Conservation (phyloP, 192 early-diverging fungal genomes). For the Linnemannia zychae region DNA sequence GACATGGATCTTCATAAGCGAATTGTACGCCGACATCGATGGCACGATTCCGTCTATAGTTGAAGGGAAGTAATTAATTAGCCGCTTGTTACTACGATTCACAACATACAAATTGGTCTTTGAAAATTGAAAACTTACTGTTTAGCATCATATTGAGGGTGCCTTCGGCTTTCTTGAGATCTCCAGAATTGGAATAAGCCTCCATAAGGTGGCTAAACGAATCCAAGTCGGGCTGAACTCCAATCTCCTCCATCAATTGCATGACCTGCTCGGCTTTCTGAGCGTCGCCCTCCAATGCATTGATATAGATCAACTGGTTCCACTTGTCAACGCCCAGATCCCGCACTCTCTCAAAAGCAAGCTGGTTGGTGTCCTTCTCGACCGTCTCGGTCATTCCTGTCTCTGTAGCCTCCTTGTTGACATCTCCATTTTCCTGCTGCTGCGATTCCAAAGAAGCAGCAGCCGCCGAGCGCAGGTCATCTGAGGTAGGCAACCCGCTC, state of each 20-base stretch:
- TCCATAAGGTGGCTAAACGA: conserved; percentile 86
- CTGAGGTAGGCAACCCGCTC: conserved; percentile 17
- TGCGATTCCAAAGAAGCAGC: not conserved
- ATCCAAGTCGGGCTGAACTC: conserved; percentile 73
- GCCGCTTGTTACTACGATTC: not conserved
- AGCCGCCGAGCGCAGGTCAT: conserved; percentile 13
- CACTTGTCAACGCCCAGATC: conserved; percentile 36
- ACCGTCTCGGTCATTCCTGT: not conserved
- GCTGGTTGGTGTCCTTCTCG: conserved; percentile 7
- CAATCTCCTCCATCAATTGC: conserved; percentile 64
- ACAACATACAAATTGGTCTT: not conserved
- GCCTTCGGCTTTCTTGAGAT: conserved; percentile 70
- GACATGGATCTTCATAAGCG: conserved; percentile 41
- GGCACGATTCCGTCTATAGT: conserved; percentile 26
- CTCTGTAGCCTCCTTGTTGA: not conserved
- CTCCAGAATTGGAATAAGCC: conserved; percentile 77
- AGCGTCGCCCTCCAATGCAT: conserved; percentile 38
- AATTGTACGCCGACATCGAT: conserved; percentile 29
- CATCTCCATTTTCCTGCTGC: not conserved
- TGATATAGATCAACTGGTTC: conserved; percentile 48
- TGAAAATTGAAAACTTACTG: conserved; percentile 47
- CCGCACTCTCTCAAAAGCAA: conserved; percentile 26
- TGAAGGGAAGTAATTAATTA: not conserved
- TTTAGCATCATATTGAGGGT: conserved; percentile 75
- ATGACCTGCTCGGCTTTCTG: conserved; percentile 46